These are phyloP conservation scores for Lepiota subincarnata DNA, from an alignment of 768 basidiomycete genomes.

Conservation along the genomic window DNA sequence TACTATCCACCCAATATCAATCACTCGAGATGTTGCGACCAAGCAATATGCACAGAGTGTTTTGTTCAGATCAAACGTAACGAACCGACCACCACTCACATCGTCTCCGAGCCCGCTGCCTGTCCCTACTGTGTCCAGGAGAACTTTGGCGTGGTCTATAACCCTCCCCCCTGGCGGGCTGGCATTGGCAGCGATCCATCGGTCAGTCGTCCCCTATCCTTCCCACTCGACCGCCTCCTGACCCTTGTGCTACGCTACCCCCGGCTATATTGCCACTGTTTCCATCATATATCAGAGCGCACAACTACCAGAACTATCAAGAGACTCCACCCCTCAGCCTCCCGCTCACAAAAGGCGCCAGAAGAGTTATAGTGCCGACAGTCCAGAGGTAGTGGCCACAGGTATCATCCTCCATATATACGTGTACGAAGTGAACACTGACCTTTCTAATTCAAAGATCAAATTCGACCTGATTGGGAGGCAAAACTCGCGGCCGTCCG, in stretches of 20 bases:
- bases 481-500: constrained; percentile 90
- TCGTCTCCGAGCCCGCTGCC: constrained; percentile 93
- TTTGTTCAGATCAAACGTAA: constrained; percentile 98
- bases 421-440: not conserved
- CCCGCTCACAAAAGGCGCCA: constrained; percentile 69
- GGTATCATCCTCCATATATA: constrained; percentile 42
- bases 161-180: constrained; percentile 73
- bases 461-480: constrained; percentile 98
- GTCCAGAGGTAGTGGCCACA: constrained; percentile 87
- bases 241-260: not conserved
- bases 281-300: constrained; percentile 36
- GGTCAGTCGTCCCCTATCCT: constrained; percentile 36
- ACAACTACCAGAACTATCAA: constrained; percentile 36
- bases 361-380: constrained; percentile 85
- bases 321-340: constrained; percentile 26
- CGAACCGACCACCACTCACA: constrained; percentile 91
- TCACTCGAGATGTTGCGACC: constrained; percentile 96
- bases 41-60: constrained; percentile 98
- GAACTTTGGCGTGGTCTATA: constrained; percentile 93
- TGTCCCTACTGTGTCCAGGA: constrained; percentile 98
- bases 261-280: not conserved
- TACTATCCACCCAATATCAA: constrained; percentile 98
- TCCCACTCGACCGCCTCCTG: constrained; percentile 7
- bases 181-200: constrained; percentile 74
- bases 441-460: constrained; percentile 48